Conservation (phyloP, 495 filamentous ascomycete species). For the Peziza echinospora region DNA sequence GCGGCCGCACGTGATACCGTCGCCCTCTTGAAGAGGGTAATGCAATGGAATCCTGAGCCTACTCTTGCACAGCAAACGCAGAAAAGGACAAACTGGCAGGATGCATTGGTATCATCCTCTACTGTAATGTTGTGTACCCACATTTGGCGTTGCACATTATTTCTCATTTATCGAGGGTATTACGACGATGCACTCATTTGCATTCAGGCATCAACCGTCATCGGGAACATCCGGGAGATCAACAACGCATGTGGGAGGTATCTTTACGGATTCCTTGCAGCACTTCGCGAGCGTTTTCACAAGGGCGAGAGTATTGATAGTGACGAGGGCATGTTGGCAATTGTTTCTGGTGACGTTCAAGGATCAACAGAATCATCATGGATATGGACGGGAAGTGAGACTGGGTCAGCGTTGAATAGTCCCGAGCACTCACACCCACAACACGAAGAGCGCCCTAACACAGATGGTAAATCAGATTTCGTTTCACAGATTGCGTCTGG, state of each 20-base stretch:
- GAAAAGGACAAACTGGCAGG: conserved; percentile 25
- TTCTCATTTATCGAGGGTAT: conserved; percentile 52
- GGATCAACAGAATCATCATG: conserved; percentile 57
- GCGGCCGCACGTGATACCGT: conserved; percentile 56
- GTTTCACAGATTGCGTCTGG: no score
- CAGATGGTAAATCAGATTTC: conserved; percentile 6
- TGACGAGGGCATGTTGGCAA: conserved; percentile 81
- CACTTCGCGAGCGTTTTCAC: conserved; percentile 36
- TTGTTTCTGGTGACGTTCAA: conserved; percentile 78
- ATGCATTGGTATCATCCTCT: conserved; percentile 31
- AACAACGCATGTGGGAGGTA: conserved; percentile 66
- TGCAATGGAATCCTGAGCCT: conserved; percentile 15
- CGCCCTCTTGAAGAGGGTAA: conserved; percentile 41
- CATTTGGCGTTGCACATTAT: conserved; percentile 70
- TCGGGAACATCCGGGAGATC: conserved; percentile 45
- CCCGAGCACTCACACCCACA: conserved; percentile 4
- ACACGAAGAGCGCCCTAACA: conserved; percentile 13
- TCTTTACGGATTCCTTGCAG: conserved; percentile 58
- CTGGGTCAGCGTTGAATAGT: conserved; percentile 24
- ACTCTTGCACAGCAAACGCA: conserved; percentile 1
- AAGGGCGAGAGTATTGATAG: conserved; percentile 35
- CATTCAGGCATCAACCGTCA: conserved; percentile 42
- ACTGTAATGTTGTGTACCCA: conserved; percentile 58
- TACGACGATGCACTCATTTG: conserved; percentile 52
- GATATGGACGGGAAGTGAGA: conserved; percentile 63